These are phyloP conservation scores for Luzula sylvatica DNA, from an alignment of 176 grass and related monocot genomes.

Conservation along the genomic window DNA sequence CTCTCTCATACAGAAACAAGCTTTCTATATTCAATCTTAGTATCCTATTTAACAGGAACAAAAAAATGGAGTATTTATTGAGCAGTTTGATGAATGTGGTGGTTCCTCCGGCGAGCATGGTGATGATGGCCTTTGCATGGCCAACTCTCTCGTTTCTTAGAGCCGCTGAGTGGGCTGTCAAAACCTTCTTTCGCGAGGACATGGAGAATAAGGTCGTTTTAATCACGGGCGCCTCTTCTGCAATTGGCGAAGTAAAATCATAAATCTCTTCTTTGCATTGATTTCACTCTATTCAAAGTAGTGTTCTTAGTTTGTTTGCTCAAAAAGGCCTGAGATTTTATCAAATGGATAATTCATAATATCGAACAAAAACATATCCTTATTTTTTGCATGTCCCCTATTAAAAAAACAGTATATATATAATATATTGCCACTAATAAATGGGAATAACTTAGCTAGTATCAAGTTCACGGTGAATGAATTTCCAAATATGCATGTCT, in stretches of 20 bases:
- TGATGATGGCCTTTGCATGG: slow-evolving; percentile 84
- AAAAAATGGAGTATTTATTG: slow-evolving; percentile 31
- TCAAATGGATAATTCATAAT: no score
- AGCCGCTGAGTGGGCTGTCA: slow-evolving; percentile 44
- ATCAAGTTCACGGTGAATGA: no score
- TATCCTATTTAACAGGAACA: neutral
- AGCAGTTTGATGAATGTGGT: slow-evolving; percentile 56
- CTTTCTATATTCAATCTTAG: neutral
- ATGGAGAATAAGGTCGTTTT: slow-evolving; percentile 69
- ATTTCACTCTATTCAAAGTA: neutral
- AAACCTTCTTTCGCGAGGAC: slow-evolving; percentile 53
- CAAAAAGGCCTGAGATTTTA: no score
- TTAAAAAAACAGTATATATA: no score
- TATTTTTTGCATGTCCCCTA: no score
- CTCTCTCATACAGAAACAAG: neutral
- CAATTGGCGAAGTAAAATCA: slow-evolving; percentile 57
- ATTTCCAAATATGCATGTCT: no score
- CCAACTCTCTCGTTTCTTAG: slow-evolving; percentile 64
- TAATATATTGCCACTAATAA: no score
- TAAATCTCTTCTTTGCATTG: neutral
- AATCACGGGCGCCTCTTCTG: slow-evolving; percentile 72
- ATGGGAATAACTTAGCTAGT: no score
- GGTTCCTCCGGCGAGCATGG: slow-evolving; percentile 93
- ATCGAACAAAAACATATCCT: no score
- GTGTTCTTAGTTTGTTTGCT: neutral